phyloP scores from a whole-genome alignment of 257 asterid genomes.

The Ballota nigra region DNA sequence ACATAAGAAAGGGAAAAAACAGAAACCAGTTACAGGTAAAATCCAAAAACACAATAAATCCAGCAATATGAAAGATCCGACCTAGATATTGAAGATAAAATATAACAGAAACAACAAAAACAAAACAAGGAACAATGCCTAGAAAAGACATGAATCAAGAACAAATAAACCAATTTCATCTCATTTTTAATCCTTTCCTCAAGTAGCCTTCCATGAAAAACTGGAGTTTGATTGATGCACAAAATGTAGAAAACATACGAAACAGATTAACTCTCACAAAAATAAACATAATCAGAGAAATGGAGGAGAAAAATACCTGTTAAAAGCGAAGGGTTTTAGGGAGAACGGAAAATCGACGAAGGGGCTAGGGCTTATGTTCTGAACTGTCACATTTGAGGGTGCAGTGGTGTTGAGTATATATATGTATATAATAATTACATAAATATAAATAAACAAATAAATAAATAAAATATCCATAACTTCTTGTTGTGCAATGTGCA shows the following conservation, averaged over 20 bases:
- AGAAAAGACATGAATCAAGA: neutral
- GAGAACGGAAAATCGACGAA: neutral
- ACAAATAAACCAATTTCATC: neutral
- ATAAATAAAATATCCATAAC: no score
- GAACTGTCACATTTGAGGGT: neutral
- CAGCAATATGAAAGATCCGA: neutral
- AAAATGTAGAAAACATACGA: neutral
- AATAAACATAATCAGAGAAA: neutral
- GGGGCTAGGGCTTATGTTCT: conserved; percentile 42
- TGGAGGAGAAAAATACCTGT: conserved; percentile 13
- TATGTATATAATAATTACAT: neutral
- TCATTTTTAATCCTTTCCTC: neutral
- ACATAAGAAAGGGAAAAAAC: neutral
- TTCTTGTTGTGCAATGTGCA: neutral
- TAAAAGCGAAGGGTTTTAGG: conserved; percentile 13
- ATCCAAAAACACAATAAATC: neutral
- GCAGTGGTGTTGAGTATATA: neutral
- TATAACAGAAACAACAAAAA: neutral
- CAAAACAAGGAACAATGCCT: neutral
- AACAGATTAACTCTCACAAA: neutral
- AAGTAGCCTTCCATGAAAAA: neutral
- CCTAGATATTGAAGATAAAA: neutral
- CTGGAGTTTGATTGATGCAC: neutral
- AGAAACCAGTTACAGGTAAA: neutral
- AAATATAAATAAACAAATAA: no score